Base-by-base conservation (phyloP, 345 rosid genomes). In the Dipteronia sinensis region DNA sequence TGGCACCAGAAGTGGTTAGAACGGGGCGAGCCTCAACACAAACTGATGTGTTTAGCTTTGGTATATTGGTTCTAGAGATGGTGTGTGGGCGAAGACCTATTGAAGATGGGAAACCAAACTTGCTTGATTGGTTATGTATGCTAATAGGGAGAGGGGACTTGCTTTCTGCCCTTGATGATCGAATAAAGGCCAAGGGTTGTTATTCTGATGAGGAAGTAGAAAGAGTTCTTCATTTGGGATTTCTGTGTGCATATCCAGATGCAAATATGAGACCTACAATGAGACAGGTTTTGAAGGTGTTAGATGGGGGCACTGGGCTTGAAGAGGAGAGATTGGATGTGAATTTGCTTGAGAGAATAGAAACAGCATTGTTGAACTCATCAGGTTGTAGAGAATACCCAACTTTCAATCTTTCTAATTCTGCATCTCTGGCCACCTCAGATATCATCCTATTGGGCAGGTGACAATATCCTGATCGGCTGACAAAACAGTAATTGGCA, bases 11-110 rank as follows among this genome's bases (percentile, higher is more conserved):
- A 47, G 29, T 83, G 77, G 75, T 89, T 62, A 83, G 56, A 65
- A 85, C 85, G 0, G 92, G 92, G 2, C 86, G 86, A 72, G 83
- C 88, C 0, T 83, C 90, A 13, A 85, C 86, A 44, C 84, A 82
- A 72, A 85, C 92, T 6, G 87, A 88, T 77, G 86, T 83, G 31
- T 89, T 83, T 69, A 73, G 88, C 25, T 87, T 79, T 1, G 90
- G 90, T 27, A 34, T 89, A n/a, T 74, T 87, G 12, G 68, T 87
- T 71, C 83, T 89, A 53, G 90, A 89, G 82, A 85, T 87, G 42
- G 75, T 84, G 66, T 85, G 89, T 66, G 90, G 92, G 11, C 67
- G 86, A 47, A 79, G 92, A 62, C 90, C 90, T 1, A 76, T 83
- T 9, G 92, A 87, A 73, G 86, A 87, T 81, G 87, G 87, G 47